Percentiles rank a stretch among this genome's conserved stretches.
These are phyloP conservation scores for Sisymbrium irio DNA, from an alignment of 345 rosid genomes.

Conservation along the genomic window DNA sequence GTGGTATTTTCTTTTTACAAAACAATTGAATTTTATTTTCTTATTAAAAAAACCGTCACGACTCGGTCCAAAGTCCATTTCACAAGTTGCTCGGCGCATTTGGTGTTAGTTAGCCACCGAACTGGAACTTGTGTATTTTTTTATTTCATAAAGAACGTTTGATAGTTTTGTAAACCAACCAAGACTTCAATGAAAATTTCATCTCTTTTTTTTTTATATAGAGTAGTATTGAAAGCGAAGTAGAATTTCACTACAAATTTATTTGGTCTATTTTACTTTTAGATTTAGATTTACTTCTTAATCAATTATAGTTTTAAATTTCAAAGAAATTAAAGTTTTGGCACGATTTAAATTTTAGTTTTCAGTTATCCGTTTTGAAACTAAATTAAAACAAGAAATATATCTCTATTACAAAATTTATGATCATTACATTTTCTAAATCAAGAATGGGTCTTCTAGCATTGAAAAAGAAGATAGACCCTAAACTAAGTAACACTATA, in stretches of 20 bases:
- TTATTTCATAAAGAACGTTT: background rate
- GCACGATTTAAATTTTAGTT: background rate
- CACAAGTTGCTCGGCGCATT: slow-evolving; percentile 23
- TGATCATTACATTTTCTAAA: background rate
- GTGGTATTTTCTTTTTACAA: background rate
- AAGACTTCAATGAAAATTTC: background rate
- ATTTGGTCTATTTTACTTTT: background rate
- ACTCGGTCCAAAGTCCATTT: slow-evolving; percentile 25
- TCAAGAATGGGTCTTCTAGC: slow-evolving; percentile 7
- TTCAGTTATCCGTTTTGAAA: background rate
- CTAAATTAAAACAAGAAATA: background rate
- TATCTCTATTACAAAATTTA: background rate
- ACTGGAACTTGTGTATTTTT: background rate
- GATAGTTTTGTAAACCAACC: background rate
- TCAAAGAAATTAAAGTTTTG: background rate
- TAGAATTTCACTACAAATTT: background rate
- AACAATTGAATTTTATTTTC: background rate
- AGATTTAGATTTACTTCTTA: background rate
- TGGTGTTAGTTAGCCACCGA: slow-evolving; percentile 32
- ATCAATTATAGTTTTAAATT: background rate
- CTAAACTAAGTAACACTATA: background rate
- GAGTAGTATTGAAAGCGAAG: background rate
- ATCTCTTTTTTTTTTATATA: background rate
- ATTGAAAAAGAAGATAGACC: slow-evolving; percentile 7
- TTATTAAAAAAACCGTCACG: background rate